Base-by-base conservation (phyloP, 768 basidiomycete genomes). In the Xanthoconium stramineum region DNA sequence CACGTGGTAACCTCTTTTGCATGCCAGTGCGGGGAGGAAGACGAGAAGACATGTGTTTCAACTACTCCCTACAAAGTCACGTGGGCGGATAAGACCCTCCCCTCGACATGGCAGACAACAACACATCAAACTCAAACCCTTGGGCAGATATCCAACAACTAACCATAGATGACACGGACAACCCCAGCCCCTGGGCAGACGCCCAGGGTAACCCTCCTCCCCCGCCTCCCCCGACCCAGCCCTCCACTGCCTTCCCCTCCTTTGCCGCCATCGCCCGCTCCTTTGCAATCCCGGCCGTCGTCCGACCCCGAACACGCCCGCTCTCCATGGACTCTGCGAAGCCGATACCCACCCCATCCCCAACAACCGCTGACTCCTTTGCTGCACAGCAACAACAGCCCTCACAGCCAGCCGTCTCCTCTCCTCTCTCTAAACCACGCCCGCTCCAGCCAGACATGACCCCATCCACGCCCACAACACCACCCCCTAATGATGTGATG, bases 201-300 rank as follows among this genome's bases (percentile, higher is more conserved):
- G 35, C 20, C 32, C 33, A 33, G 30, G 44, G 17, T 35, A 12
- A 35, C 8, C 12, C 42, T 32, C 10, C 30, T 20, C 32, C 4
- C n/a, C 32, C 19, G 5, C 8, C 28, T 1, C 12, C 42, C 13
- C 24, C 24, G 12, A 13, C 28, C 3, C 19, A 15, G 12, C 15
- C 19, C 2, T 35, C 47, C 33, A 6, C 54, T 17, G 42, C 55
- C 7, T 52, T 59, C 15, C 15, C 57, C 3, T 46, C 57, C 32
- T 40, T 58, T 19, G 81, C 86, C 13, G 78, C 89, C 3, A 68
- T 90, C 29, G 86, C 88, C 3, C 83, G 84, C 42, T 80, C 82
- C 11, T 82, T 89, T 62, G 74, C 85, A 10, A 77, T 85, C 35
- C 83, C 79, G 8, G 69, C 76, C 40, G 53, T 48, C 47, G 56